A percentile compares a stretch with the other conserved stretches of the same genome.
These are phyloP conservation scores for Chenopodium quinoa DNA, from an alignment of 148 eudicot genomes.

Conservation along the genomic window DNA sequence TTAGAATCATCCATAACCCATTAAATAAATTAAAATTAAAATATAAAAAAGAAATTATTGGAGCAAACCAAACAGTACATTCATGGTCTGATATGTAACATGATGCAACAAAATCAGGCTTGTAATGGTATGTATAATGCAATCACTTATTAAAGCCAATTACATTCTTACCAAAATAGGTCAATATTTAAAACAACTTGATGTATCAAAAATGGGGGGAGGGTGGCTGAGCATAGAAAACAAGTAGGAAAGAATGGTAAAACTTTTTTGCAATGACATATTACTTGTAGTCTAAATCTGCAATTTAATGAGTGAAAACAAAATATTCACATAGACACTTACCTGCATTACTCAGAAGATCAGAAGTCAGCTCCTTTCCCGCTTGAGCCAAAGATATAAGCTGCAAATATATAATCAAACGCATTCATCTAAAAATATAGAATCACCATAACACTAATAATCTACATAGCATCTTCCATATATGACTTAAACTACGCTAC, in stretches of 20 bases:
- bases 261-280: neutral
- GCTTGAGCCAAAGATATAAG: constrained; percentile 77
- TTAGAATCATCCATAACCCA: neutral
- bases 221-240: neutral
- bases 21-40: too few species aligned
- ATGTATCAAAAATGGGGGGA: too few species aligned
- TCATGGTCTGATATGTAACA: neutral
- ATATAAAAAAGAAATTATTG: too few species aligned
- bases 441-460: neutral
- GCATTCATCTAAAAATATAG: neutral
- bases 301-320: neutral
- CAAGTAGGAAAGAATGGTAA: neutral
- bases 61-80: neutral
- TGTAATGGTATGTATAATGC: neutral
- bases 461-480: neutral
- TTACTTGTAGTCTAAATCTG: neutral
- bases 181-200: neutral
- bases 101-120: neutral
- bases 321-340: neutral
- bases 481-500: neutral
- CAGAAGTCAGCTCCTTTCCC: constrained; percentile 57
- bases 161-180: neutral
- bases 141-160: neutral
- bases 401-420: constrained; percentile 30
- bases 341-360: constrained; percentile 44